phyloP scores from a whole-genome alignment of 768 basidiomycete genomes.

The Auricularia sp. region DNA sequence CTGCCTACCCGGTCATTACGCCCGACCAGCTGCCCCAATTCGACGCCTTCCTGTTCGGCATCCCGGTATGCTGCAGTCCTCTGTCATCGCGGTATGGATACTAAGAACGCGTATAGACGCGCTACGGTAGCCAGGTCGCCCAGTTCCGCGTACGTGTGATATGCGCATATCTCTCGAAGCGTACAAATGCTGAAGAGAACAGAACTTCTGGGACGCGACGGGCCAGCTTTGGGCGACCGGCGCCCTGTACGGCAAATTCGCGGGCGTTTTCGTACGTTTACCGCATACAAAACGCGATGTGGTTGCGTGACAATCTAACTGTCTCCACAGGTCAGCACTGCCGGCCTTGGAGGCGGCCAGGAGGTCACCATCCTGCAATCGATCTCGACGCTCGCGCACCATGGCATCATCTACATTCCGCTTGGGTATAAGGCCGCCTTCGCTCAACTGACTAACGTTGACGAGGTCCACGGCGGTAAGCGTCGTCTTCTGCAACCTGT shows the following conservation, averaged over 20 bases:
- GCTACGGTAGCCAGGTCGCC: neutral
- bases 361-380: conserved; percentile 42
- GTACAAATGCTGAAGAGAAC: conserved; percentile 21
- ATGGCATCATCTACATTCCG: conserved; percentile 64
- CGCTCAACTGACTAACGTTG: conserved; percentile 29
- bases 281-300: neutral
- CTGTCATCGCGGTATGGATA: neutral
- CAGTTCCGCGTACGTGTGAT: neutral
- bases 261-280: conserved; percentile 42
- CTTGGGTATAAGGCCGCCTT: conserved; percentile 52
- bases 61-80: conserved; percentile 66
- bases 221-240: conserved; percentile 55
- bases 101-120: neutral
- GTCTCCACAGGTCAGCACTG: conserved; percentile 38
- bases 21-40: conserved; percentile 43
- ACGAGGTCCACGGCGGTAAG: conserved; percentile 50
- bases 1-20: conserved; percentile 56
- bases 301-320: too few relatives aligned
- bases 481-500: conserved; percentile 6
- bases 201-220: conserved; percentile 62
- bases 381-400: conserved; percentile 55
- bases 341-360: conserved; percentile 72
- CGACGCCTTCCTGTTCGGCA: conserved; percentile 68
- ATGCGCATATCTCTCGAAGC: neutral
- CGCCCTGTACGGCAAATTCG: conserved; percentile 62